phyloP scores from a whole-genome alignment of 441 rosid genomes.

The Syzygium malaccense region DNA sequence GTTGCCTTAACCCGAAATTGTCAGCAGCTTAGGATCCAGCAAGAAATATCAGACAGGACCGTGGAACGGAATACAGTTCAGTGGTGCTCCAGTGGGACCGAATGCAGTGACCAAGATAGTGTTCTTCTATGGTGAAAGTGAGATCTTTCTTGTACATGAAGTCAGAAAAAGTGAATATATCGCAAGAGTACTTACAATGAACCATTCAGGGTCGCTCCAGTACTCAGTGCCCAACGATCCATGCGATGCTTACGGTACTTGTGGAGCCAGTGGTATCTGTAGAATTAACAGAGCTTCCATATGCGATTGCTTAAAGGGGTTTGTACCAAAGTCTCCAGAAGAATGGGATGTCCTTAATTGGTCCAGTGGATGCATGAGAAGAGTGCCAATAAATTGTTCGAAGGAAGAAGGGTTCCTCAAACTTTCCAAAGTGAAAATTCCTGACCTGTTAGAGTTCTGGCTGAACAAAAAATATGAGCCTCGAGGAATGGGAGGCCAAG shows the following conservation, averaged over 20 bases:
- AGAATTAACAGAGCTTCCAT: not conserved
- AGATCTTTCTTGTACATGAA: not conserved
- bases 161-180: not conserved
- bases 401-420: not conserved
- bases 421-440: not conserved
- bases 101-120: not conserved
- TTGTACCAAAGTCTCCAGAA: not conserved
- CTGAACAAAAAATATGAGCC: not conserved
- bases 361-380: not conserved
- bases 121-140: not conserved
- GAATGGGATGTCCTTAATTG: not conserved
- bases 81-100: not conserved
- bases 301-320: not conserved
- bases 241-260: not conserved
- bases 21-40: not conserved
- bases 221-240: not conserved
- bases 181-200: not conserved
- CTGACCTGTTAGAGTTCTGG: not conserved
- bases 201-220: not conserved
- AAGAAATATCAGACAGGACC: not conserved
- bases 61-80: not conserved
- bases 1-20: not conserved
- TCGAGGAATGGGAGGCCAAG: not conserved
- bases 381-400: not conserved
- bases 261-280: not conserved